Conservation (phyloP, 2,329 filamentous ascomycete genomes). For the Juglanconis sp. region DNA sequence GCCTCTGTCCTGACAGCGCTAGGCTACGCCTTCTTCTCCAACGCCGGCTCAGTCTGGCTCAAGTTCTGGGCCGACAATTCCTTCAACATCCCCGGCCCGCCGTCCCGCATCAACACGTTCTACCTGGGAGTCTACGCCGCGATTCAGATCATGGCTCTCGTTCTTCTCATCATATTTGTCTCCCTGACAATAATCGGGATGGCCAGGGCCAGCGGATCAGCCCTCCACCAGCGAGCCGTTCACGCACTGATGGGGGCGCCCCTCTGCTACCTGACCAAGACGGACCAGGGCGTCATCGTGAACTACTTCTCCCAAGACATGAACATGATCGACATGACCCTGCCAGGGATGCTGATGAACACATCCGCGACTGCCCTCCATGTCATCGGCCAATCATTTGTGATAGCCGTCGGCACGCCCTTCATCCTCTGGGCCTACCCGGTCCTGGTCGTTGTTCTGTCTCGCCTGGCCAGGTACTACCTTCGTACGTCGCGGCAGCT, state of each 20-base stretch:
- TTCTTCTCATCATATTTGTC: conserved; percentile 22
- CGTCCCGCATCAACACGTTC: conserved; percentile 22
- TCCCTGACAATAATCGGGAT: conserved; percentile 22
- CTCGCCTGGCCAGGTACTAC: conserved; percentile 41
- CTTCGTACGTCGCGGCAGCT: conserved; percentile 46
- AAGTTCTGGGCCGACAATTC: conserved; percentile 19
- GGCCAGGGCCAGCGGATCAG: conserved; percentile 21
- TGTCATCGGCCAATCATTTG: conserved; percentile 35
- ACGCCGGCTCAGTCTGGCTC: conserved; percentile 15
- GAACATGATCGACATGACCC: conserved; percentile 21
- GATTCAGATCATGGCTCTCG: conserved; percentile 21
- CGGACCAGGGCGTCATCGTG: conserved; percentile 24
- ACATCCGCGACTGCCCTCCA: conserved; percentile 18
- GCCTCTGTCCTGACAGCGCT: background rate
- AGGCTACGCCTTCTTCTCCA: conserved; percentile 4
- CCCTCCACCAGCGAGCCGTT: conserved; percentile 29
- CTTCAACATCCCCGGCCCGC: conserved; percentile 1
- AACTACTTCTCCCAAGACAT: conserved; percentile 28
- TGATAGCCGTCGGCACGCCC: conserved; percentile 36
- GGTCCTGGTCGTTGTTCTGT: conserved; percentile 35
- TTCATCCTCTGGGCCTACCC: conserved; percentile 32
- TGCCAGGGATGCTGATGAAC: conserved; percentile 21
- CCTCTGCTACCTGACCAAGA: conserved; percentile 23
- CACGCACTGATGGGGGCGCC: conserved; percentile 31
- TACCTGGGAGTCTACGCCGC: conserved; percentile 29